phyloP scores from a whole-genome alignment of 768 basidiomycete genomes.

The Termitomyces titanicus region DNA sequence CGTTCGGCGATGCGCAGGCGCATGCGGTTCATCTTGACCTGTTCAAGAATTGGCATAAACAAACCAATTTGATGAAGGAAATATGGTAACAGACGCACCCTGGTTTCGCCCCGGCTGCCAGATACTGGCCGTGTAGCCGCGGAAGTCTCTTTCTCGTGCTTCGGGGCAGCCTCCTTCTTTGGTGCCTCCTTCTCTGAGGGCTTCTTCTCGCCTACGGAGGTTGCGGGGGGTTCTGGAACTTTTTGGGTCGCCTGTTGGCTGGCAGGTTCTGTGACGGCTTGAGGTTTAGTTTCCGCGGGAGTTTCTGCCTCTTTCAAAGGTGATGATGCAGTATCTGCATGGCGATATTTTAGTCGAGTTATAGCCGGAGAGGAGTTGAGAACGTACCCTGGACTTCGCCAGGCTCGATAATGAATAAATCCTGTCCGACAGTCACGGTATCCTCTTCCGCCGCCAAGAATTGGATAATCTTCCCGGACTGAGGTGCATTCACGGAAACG shows the following conservation, averaged over 20 bases:
- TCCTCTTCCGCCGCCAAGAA: conserved; percentile 88
- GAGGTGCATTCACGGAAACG: conserved; percentile 92
- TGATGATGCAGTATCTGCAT: conserved; percentile 24
- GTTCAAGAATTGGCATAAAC: conserved; percentile 1
- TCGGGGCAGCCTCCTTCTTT: conserved; percentile 25
- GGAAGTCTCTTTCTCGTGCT: conserved; percentile 30
- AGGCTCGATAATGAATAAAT: conserved; percentile 86
- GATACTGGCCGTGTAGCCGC: conserved; percentile 29
- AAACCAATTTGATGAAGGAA: not conserved
- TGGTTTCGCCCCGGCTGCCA: conserved; percentile 75
- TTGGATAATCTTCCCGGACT: conserved; percentile 83
- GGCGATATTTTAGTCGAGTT: not conserved
- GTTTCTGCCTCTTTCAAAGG: conserved; percentile 30
- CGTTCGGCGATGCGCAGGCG: conserved; percentile 95
- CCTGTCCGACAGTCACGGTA: conserved; percentile 92
- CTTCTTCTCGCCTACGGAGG: conserved; percentile 32
- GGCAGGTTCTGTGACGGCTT: conserved; percentile 41
- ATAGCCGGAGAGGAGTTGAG: not conserved
- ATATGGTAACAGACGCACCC: conserved; percentile 44
- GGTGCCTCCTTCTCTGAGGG: conserved; percentile 31
- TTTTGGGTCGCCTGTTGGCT: conserved; percentile 48
- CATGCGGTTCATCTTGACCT: conserved; percentile 99
- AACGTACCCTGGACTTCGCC: conserved; percentile 59
- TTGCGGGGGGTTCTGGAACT: conserved; percentile 39
- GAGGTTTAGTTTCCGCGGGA: conserved; percentile 25